Base-by-base conservation (phyloP, 257 asterid genomes). In the Agastache rugosa region DNA sequence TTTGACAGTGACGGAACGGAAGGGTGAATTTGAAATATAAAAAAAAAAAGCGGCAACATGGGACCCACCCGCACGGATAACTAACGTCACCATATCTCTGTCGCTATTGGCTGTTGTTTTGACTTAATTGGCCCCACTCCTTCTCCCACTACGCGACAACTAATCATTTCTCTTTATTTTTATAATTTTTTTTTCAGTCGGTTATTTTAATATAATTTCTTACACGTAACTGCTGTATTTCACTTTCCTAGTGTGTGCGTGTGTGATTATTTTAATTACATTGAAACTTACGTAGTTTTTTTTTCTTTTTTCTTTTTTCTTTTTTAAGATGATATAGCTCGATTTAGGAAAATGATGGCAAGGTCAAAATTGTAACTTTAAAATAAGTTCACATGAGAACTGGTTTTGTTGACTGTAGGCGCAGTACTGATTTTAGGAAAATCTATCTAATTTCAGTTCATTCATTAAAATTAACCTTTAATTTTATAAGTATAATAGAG, bases 1-100 rank as follows among this genome's bases (percentile, higher is more conserved):
- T 73, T 31, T 22, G 64, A 73, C 63, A 73, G 63, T 25, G 71
- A 61, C 48, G 15, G 69, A 10, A 17, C 53, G 23, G 25, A 27
- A 29, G 53, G 51, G 71, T 47, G 12, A 54, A 45, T 29, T 62
- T 47, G 6, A 3, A 34, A 23, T 15, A 2, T 2, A 16, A 0
- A 8, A 20, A 0, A 25, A 17, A 16, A 25, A 16, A 2, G 37
- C 12, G 23, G 25, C 42, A n/a, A 37, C 0, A 29, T 48, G 72
- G 72, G 76, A 4, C 1, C 79, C 79, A 37, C 42, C 83, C 79
- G 83, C 79, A 79, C 73, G 79, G 79, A 65, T 17, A 64, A 69
- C 14, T 55, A 29, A 68, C 41, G 73, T 68, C 79, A 68, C 35
- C 76, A 69, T 74, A 74, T 74, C 83, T 79, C 76, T 79, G 83